Evolutionary conservation across 768 basidiomycete species (phyloP).

Genomic region (Trametes sanguinea): DNA sequence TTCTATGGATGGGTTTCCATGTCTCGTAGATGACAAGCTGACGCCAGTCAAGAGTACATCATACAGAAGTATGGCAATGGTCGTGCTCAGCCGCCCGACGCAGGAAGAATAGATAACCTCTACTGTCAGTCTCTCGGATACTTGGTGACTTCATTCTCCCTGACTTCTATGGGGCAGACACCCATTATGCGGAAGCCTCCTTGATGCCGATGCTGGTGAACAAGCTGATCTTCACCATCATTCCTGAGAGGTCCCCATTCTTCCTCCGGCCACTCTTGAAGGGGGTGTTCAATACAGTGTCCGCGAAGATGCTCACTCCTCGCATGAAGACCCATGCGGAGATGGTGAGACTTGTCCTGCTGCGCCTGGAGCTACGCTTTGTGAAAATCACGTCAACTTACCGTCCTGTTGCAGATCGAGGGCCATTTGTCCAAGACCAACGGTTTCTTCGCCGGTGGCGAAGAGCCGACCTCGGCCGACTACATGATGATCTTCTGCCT

Average conservation of each 20-base stretch:
- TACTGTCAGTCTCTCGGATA: slow-evolving; percentile 29
- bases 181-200: slow-evolving; percentile 38
- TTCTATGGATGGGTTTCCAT: slow-evolving; percentile 4
- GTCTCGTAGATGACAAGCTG: background rate
- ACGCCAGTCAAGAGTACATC: slow-evolving; percentile 36
- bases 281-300: slow-evolving; percentile 21
- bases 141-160: background rate
- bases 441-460: slow-evolving; percentile 39
- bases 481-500: slow-evolving; percentile 47
- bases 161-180: slow-evolving; percentile 21
- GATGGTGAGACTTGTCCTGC: slow-evolving; percentile 25
- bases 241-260: slow-evolving; percentile 36
- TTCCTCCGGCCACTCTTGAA: slow-evolving; percentile 34
- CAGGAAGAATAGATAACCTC: slow-evolving; percentile 32
- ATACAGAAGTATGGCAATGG: slow-evolving; percentile 37
- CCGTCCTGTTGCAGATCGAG: slow-evolving; percentile 37
- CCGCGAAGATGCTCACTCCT: slow-evolving; percentile 28
- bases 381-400: background rate
- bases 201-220: slow-evolving; percentile 39
- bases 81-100: slow-evolving; percentile 26
- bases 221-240: slow-evolving; percentile 32
- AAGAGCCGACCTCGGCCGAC: slow-evolving; percentile 45
- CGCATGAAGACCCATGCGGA: slow-evolving; percentile 31
- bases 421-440: slow-evolving; percentile 35
- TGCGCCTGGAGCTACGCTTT: background rate